phyloP scores from a whole-genome alignment of 352 stramenopile genomes.

The Phytophthora aleatoria region DNA sequence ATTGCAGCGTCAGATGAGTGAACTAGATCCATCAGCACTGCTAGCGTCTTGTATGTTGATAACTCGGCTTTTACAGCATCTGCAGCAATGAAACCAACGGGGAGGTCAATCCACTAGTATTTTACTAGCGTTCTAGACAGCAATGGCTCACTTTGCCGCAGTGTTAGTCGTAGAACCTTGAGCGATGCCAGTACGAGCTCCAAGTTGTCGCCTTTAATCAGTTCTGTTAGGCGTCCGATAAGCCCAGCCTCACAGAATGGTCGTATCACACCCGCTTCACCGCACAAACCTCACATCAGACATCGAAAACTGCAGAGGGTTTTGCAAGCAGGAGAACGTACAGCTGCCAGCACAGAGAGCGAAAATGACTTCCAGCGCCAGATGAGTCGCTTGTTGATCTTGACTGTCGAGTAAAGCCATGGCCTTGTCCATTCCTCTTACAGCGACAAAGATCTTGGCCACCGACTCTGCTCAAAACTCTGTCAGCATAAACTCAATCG shows the following conservation, averaged over 20 bases:
- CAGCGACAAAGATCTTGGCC: constrained; percentile 53
- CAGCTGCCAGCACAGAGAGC: constrained; percentile 52
- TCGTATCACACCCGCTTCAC: constrained; percentile 43
- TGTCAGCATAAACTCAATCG: neutral
- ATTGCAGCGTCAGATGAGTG: constrained; percentile 43
- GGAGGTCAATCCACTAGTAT: neutral
- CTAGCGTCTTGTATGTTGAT: constrained; percentile 37
- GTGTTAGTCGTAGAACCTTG: constrained; percentile 54
- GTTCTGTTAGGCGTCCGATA: constrained; percentile 34
- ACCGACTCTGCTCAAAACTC: constrained; percentile 32
- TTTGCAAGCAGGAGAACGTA: constrained; percentile 27
- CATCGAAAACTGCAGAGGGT: neutral
- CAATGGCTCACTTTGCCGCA: constrained; percentile 45
- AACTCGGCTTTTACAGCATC: constrained; percentile 45
- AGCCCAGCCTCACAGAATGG: constrained; percentile 55
- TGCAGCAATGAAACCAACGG: constrained; percentile 10
- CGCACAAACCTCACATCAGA: neutral
- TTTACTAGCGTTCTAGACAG: neutral
- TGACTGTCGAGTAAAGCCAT: constrained; percentile 43
- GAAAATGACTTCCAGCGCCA: constrained; percentile 59
- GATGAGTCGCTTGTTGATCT: constrained; percentile 40
- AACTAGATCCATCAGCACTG: constrained; percentile 49
- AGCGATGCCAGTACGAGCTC: constrained; percentile 53
- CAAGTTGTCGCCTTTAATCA: constrained; percentile 38
- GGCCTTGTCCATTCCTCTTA: constrained; percentile 57